Conservation (phyloP, 2,329 filamentous ascomycete species). For the Pestalotiopsis sp. region DNA sequence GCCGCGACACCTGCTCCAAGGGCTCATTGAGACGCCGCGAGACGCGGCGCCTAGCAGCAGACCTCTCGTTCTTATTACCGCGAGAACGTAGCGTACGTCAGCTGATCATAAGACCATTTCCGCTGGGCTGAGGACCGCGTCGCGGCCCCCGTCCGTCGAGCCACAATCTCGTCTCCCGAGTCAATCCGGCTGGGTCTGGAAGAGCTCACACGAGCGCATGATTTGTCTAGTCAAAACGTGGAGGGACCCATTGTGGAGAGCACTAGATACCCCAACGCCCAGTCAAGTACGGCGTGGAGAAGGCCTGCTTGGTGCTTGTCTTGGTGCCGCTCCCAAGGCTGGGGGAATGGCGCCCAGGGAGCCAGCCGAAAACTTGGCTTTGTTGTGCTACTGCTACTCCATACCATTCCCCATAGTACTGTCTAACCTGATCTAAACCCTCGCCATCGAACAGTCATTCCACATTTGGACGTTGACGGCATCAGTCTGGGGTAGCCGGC, state of each 20-base stretch:
- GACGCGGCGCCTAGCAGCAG: neutral
- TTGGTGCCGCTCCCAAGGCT: neutral
- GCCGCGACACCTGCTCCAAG: neutral
- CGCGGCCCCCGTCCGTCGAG: neutral
- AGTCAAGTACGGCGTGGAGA: neutral
- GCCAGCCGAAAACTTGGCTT: neutral
- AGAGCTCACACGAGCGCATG: neutral
- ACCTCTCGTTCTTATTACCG: neutral
- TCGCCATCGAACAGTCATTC: neutral
- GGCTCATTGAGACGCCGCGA: neutral
- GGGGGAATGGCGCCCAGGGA: neutral
- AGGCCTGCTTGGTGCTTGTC: neutral
- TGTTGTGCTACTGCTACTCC: neutral
- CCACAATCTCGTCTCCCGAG: neutral
- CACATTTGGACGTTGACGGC: neutral
- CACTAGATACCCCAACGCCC: neutral
- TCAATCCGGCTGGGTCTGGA: neutral
- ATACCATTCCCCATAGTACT: neutral
- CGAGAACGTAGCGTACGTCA: neutral
- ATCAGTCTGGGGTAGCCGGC: neutral
- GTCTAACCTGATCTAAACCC: neutral
- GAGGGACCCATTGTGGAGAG: conserved; percentile 2
- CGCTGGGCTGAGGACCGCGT: neutral
- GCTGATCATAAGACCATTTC: neutral
- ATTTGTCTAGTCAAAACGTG: conserved; percentile 1